Evolutionary conservation across 345 rosid genomes (phyloP), one percentile per base, ranked within the genome.

Genomic region (Cardamine occulta): DNA sequence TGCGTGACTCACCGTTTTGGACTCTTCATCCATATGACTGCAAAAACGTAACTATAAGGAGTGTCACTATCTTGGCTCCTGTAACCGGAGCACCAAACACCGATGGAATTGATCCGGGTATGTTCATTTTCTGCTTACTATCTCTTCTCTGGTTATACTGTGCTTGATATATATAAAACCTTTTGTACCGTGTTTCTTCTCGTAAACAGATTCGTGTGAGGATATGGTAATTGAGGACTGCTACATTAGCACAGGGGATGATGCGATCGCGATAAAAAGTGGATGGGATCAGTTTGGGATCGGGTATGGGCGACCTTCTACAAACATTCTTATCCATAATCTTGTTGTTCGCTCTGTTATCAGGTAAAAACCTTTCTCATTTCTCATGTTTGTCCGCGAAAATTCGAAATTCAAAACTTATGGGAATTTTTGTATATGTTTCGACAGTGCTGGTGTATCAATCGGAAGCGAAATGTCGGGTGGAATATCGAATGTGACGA

Each of bases 261-360:
- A 95, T 77, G 97, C 86, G 0, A 85, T 95, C 63, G 99, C 97
- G 3, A 95, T 95, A 80, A 91, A 94, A 82, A 94, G 97, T 76
- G 98, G 98, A 29, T 91, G 98, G 98, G 98, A 94, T 88, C 98
- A 94, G 78, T 94, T 90, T 82, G 98, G 98, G 37, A 90, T 91
- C 56, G 81, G 86, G 2, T 94, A 91, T 80, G 93, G 91, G 49
- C 85, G 86, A 69, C 95, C 97, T 49, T 90, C 97, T 5, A 81
- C 54, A 13, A 94, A 94, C 73, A 91, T 94, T 76, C 87, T 88
- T 57, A 88, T 94, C 79, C 91, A 96, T 34, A 94, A 91, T 71
- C 88, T 94, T 61, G 81, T 88, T 1, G 91, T 94, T 45, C 96
- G 91, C 53, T 94, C 98, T 49, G 88, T 88, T 88, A 93, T 94